A percentile compares a stretch with the other conserved stretches of the same genome.
Evolutionary conservation across 129 eudicot species (phyloP).

Genomic region (Escallonia herrerae): DNA sequence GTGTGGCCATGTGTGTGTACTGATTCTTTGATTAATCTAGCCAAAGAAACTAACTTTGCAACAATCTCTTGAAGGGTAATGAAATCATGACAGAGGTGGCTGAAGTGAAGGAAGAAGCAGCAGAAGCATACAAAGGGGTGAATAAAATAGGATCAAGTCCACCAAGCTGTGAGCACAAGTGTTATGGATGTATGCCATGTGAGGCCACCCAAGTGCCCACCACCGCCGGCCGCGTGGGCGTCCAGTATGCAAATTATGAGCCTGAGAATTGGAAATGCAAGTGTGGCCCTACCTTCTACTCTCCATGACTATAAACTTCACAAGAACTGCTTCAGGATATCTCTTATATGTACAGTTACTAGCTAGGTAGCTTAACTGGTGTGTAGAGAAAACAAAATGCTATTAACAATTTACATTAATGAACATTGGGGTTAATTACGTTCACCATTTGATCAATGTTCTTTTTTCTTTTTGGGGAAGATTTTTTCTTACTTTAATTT

Average conservation of each 20-base stretch:
- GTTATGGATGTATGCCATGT: conserved; percentile 74
- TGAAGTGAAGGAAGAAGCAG: conserved; percentile 3
- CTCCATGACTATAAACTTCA: conserved; percentile 14
- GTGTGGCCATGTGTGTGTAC: no score
- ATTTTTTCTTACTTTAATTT: no score
- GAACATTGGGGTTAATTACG: no score
- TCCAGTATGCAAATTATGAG: conserved; percentile 65
- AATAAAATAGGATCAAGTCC: conserved; percentile 67
- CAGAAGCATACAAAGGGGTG: conserved; percentile 9
- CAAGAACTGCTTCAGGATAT: background rate
- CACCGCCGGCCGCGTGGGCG: conserved; percentile 23
- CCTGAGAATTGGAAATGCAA: conserved; percentile 90
- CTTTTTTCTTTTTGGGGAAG: no score
- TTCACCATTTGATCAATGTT: no score
- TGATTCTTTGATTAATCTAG: no score
- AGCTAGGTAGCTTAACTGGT: no score
- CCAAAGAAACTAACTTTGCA: no score
- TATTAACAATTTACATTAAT: no score
- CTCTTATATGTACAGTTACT: background rate
- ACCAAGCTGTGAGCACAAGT: conserved; percentile 76
- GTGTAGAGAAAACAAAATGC: no score
- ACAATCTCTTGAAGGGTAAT: background rate
- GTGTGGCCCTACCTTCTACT: conserved; percentile 56
- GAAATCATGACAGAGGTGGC: background rate
- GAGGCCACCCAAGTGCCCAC: conserved; percentile 81